Base-by-base conservation (phyloP, 257 asterid genomes). In the Forsythia viridissima region DNA sequence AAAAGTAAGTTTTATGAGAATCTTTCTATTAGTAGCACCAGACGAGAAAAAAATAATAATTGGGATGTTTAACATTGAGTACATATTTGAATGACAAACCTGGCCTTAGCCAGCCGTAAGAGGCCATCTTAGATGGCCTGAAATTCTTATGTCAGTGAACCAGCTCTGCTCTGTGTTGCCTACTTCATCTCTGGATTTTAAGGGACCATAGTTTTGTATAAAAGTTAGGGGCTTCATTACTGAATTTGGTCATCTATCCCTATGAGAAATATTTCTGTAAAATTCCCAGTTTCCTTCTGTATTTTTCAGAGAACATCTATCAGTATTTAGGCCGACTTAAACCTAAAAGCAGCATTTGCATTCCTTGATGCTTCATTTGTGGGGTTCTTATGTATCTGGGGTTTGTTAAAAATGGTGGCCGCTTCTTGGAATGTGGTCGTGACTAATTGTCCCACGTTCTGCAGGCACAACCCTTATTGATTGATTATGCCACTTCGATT, bases 1-100 rank as follows among this genome's bases (percentile, higher is more conserved):
- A 90, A 89, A 85, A 79, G 99, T 96, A 86, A 80, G 95, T 76
- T 6, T 13, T 63, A 65, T 43, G 5, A 20, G 3, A 39, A 24
- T 24, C 39, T 30, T 63, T 63, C 39, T 63, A 24, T 8, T 24
- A 11, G 70, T 63, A 63, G 70, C 40, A 63, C 4, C 67, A 18
- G 16, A 18, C 4, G n/a, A 57, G 30, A n/a, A 57, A 57, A 6
- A n/a, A 57, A 24, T 24, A 5, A 20, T 51, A 57, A n/a, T 57
- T 57, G 30, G 30, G 67, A 16, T 15, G 5, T 57, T 57, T 51
- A 4, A 51, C 16, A 51, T 15, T 57, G 67, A 20, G 34, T 57
- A 36, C 18, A 4, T 10, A 24, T 24, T 51, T 63, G 20, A 63
- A 1, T 63, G 70, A 63, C 38, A n/a, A n/a, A 57, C 10, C 40